phyloP scores from a whole-genome alignment of 1,284 basidiomycete genomes.

The Cutaneotrichosporon cavernicola region DNA sequence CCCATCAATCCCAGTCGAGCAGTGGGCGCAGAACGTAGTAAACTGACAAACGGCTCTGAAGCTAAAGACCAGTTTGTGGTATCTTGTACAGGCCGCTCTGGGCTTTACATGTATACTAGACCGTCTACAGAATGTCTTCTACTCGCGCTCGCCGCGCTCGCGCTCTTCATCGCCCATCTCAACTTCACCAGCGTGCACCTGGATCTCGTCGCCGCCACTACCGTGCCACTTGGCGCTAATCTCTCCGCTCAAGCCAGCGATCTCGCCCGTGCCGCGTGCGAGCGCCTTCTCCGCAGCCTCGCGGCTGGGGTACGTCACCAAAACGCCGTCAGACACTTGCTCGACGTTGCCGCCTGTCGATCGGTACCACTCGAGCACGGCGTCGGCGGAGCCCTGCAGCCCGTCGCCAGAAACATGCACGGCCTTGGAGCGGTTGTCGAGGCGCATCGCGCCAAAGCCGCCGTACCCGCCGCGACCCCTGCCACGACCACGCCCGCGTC shows the following conservation, averaged over 20 bases:
- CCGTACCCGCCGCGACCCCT: conserved; percentile 59
- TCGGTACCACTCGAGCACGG: conserved; percentile 78
- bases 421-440: conserved; percentile 86
- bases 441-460: conserved; percentile 63
- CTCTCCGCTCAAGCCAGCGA: conserved; percentile 28
- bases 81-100: conserved; percentile 1
- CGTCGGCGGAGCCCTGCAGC: conserved; percentile 53
- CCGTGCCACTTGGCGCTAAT: conserved; percentile 38
- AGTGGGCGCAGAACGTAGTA: background rate
- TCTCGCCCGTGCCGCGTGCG: conserved; percentile 41
- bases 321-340: conserved; percentile 23
- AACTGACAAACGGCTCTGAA: background rate
- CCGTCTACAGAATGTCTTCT: conserved; percentile 3
- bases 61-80: background rate
- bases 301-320: conserved; percentile 45
- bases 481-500: conserved; percentile 58
- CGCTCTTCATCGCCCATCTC: conserved; percentile 22
- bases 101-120: conserved; percentile 1
- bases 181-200: conserved; percentile 12
- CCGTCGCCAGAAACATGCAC: conserved; percentile 69
- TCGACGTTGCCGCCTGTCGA: conserved; percentile 55
- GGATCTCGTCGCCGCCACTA: conserved; percentile 8
- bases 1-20: background rate
- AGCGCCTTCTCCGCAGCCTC: conserved; percentile 50
- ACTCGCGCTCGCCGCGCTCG: conserved; percentile 22